Evolutionary conservation across 192 early-diverging fungal genomes (phyloP).

Genomic region (Kappamyces sp.): DNA sequence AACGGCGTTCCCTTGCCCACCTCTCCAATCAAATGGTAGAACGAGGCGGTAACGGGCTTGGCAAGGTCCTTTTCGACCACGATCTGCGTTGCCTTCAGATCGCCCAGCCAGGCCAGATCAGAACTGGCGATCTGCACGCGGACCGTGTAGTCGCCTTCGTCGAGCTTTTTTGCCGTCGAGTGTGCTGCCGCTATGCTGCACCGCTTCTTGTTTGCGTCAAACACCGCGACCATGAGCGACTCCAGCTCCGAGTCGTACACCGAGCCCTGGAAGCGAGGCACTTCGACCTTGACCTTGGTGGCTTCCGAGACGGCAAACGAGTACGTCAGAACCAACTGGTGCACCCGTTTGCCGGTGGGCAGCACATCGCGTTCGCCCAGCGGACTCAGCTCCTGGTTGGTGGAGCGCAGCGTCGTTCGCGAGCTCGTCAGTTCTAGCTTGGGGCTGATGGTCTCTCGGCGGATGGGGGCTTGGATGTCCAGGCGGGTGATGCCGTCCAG

Average conservation of each 20-base stretch:
- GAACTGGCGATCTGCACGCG: conserved; percentile 72
- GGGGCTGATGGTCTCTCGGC: conserved; percentile 61
- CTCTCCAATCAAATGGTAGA: conserved; percentile 52
- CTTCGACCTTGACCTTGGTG: conserved; percentile 46
- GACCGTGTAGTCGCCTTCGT: conserved; percentile 76
- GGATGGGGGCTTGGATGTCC: conserved; percentile 62
- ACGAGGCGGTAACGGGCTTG: conserved; percentile 45
- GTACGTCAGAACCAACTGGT: conserved; percentile 73
- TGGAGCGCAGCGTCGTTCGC: conserved; percentile 60
- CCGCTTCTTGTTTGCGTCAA: conserved; percentile 73
- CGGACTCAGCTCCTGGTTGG: conserved; percentile 54
- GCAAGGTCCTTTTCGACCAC: conserved; percentile 57
- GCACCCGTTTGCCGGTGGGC: conserved; percentile 58
- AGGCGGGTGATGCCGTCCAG: conserved; percentile 61
- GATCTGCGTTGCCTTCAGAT: conserved; percentile 57
- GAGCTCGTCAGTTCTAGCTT: conserved; percentile 39
- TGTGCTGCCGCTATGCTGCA: conserved; percentile 62
- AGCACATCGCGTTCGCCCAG: conserved; percentile 71
- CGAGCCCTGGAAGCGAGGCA: conserved; percentile 54
- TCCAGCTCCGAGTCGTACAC: conserved; percentile 65
- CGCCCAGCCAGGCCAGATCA: conserved; percentile 63
- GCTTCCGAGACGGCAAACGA: conserved; percentile 51
- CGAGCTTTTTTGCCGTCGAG: conserved; percentile 58
- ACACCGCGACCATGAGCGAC: conserved; percentile 44
- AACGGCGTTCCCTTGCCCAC: conserved; percentile 36